Evolutionary conservation across 805 yeast genomes (phyloP), one percentile per base, ranked within the genome.

Genomic region (Kazachstania kunashirensis): DNA sequence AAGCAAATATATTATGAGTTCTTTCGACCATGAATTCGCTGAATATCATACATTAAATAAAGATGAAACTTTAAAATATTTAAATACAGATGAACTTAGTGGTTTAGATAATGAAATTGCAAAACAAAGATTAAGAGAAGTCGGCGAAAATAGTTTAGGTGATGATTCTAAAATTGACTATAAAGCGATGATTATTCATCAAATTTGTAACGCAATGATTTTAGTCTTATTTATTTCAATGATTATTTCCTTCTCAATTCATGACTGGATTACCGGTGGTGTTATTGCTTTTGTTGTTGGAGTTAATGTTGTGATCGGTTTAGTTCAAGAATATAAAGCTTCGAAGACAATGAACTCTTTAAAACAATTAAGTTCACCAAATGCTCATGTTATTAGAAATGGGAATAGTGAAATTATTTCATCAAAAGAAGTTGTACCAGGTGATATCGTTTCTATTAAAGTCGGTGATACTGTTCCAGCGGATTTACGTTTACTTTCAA

Each of bases 401-500:
- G 85, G 85, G 15, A 68, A 72, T 34, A 73, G 83, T 10, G 78
- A 78, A 37, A 74, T 79, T 5, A 84, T 84, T 3, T 64, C 84
- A 40, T 96, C 97, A 0, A 73, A 85, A 2, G 73, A 74, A 29
- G 72, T 92, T 39, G 99, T 92, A 10, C 96, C 97, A 3, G 99
- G 99, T 41, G 99, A 92, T 58, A 61, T 92, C 48, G 92, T 89
- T 33, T 78, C 79, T 46, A 82, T 92, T 46, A 64, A 79, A 34
- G 92, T 86, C 33, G 99, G 99, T 47, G 99, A 92, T 62, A 73
- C 96, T 40, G 76, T 92, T 33, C 98, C 99, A 1, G 98, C 98
- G 0, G 99, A 92, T 60, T 64, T 92, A 24, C 72, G 98, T 48
- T 63, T 92, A 36, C 68, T 77, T 5, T 77, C 76, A 37, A 73